Conservation (phyloP, 2,329 filamentous ascomycete genomes). For the Colletotrichum sp. region DNA sequence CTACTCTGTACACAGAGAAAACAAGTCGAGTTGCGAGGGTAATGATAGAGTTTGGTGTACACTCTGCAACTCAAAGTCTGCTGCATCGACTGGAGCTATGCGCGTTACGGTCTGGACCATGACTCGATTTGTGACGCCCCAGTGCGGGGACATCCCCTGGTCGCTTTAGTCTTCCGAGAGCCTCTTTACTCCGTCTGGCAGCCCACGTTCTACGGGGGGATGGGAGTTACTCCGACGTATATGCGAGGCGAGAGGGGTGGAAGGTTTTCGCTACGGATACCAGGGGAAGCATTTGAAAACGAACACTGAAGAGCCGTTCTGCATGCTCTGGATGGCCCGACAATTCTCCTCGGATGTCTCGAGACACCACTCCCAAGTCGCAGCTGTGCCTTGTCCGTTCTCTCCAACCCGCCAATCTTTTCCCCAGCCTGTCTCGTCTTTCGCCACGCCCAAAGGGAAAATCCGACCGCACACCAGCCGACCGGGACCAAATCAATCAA, state of each 20-base stretch:
- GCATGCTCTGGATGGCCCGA: neutral
- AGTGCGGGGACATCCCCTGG: constrained; percentile 7
- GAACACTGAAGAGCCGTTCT: neutral
- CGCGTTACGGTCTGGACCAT: neutral
- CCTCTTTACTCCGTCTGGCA: neutral
- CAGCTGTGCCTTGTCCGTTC: neutral
- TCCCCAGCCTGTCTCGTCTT: neutral
- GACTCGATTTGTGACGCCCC: constrained; percentile 4
- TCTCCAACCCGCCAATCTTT: neutral
- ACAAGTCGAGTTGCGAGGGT: neutral
- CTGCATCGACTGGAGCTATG: neutral
- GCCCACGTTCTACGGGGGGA: neutral
- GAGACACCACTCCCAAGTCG: neutral
- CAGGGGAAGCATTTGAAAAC: neutral
- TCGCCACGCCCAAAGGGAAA: neutral
- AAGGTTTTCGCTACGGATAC: neutral
- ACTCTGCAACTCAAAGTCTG: neutral
- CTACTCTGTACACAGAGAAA: neutral
- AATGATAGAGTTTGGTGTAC: neutral
- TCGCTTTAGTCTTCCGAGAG: neutral
- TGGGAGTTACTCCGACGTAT: constrained; percentile 11
- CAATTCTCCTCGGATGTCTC: constrained; percentile 17
- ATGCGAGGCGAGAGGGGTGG: neutral
- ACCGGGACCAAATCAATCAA: neutral
- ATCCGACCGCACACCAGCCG: neutral